Evolutionary conservation across 2,329 filamentous ascomycete species (phyloP).

Genomic region (Colletotrichum kahawae): DNA sequence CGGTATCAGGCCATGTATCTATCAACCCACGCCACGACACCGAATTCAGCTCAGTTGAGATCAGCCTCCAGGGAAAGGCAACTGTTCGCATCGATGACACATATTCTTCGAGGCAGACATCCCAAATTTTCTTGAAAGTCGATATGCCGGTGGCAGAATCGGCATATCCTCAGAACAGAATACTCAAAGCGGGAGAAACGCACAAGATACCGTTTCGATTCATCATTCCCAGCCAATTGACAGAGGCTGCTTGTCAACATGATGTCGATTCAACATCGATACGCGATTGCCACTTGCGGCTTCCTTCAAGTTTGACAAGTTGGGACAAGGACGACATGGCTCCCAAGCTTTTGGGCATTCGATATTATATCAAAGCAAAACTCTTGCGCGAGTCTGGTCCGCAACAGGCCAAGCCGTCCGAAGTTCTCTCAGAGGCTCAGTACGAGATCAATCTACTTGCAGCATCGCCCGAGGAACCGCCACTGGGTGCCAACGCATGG

Average conservation of each 20-base stretch:
- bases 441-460: conserved; percentile 58
- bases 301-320: conserved; percentile 56
- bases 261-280: conserved; percentile 46
- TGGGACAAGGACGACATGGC: conserved; percentile 61
- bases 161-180: conserved; percentile 47
- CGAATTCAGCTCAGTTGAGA: conserved; percentile 54
- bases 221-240: conserved; percentile 60
- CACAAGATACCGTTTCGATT: conserved; percentile 62
- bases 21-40: conserved; percentile 50
- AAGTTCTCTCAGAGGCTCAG: conserved; percentile 43
- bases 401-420: conserved; percentile 15
- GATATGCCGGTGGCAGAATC: conserved; percentile 57
- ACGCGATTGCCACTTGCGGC: conserved; percentile 54
- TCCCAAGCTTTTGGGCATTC: conserved; percentile 56
- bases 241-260: conserved; percentile 60
- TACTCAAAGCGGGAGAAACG: conserved; percentile 51
- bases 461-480: conserved; percentile 51
- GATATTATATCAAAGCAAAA: conserved; percentile 57
- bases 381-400: conserved; percentile 34
- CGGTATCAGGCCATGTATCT: conserved; percentile 52
- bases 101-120: conserved; percentile 49
- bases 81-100: conserved; percentile 56
- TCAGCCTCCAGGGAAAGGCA: conserved; percentile 55
- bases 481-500: conserved; percentile 49
- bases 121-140: conserved; percentile 60